phyloP scores from a whole-genome alignment of 1,284 basidiomycete species.

The Naganishia cerealis region DNA sequence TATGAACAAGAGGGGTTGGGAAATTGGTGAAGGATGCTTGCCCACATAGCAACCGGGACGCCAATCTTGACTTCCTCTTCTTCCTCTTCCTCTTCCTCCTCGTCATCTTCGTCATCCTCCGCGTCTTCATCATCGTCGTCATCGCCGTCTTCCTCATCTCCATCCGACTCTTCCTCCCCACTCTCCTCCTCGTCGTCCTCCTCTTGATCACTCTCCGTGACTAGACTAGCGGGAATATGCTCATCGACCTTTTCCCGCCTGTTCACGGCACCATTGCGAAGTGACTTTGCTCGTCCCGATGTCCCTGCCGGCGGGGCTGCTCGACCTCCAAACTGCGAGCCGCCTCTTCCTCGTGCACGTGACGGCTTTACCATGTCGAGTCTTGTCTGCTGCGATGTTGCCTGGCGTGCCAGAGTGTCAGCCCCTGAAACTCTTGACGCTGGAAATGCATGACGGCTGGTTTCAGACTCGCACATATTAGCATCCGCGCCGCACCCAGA shows the following conservation, averaged over 20 bases:
- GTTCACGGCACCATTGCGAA: constrained; percentile 27
- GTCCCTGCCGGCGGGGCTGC: constrained; percentile 38
- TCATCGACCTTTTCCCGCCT: constrained; percentile 34
- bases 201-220: constrained; percentile 38
- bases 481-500: too few species aligned
- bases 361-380: constrained; percentile 46
- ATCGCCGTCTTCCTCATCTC: constrained; percentile 27
- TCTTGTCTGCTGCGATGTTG: background rate
- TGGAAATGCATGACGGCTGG: too few species aligned
- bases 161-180: constrained; percentile 43
- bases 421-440: too few species aligned
- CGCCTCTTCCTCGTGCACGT: constrained; percentile 43
- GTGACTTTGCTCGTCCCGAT: constrained; percentile 42
- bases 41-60: constrained; percentile 85
- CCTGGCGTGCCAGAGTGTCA: too few species aligned
- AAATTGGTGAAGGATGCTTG: constrained; percentile 52
- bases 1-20: background rate
- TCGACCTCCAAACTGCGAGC: constrained; percentile 35
- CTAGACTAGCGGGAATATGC: constrained; percentile 36
- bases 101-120: constrained; percentile 56
- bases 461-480: too few species aligned
- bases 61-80: constrained; percentile 55
- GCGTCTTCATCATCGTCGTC: constrained; percentile 41
- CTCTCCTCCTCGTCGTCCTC: constrained; percentile 43
- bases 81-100: constrained; percentile 44